Percentiles rank a stretch among this genome's conserved stretches.
Evolutionary conservation across 805 yeast species (phyloP).

Genomic region (Lipomyces spencermartinsiae): DNA sequence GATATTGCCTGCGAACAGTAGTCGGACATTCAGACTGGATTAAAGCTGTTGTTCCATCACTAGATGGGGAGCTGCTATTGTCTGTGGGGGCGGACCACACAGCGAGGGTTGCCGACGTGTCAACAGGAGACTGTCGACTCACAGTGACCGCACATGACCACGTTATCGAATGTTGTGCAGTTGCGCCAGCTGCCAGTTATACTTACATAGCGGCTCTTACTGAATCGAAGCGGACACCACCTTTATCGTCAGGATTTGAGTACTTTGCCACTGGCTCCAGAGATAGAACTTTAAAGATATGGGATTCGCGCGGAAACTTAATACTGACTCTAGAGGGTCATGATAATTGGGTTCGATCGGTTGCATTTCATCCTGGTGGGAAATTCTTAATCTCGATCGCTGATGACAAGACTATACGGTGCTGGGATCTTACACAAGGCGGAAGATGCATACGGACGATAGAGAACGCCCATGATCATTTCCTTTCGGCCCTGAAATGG

Average conservation of each 20-base stretch:
- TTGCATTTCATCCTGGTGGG: conserved; percentile 78
- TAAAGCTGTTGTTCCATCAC: conserved; percentile 58
- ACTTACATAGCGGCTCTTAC: conserved; percentile 19
- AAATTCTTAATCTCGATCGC: conserved; percentile 70
- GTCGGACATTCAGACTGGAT: conserved; percentile 92
- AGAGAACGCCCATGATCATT: conserved; percentile 71
- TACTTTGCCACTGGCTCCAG: conserved; percentile 81
- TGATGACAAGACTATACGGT: conserved; percentile 76
- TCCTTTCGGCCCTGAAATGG: conserved; percentile 63
- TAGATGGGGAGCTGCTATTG: conserved; percentile 62
- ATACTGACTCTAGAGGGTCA: conserved; percentile 72
- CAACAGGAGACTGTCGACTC: conserved; percentile 70
- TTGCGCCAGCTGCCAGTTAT: conserved; percentile 58
- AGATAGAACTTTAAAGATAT: conserved; percentile 73
- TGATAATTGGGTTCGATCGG: conserved; percentile 81
- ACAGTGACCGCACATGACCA: conserved; percentile 71
- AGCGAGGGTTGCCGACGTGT: conserved; percentile 68
- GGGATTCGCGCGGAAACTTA: conserved; percentile 72
- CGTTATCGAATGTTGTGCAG: conserved; percentile 75
- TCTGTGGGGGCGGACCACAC: conserved; percentile 84
- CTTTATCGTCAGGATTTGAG: conserved; percentile 46
- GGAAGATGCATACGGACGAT: conserved; percentile 59
- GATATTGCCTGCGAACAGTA: conserved; percentile 69
- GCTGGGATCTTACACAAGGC: conserved; percentile 71
- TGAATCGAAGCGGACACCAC: conserved; percentile 7